Evolutionary conservation across 495 filamentous ascomycete genomes (phyloP), one percentile per base, ranked within the genome.

Genomic region (Entonaema liquescens): DNA sequence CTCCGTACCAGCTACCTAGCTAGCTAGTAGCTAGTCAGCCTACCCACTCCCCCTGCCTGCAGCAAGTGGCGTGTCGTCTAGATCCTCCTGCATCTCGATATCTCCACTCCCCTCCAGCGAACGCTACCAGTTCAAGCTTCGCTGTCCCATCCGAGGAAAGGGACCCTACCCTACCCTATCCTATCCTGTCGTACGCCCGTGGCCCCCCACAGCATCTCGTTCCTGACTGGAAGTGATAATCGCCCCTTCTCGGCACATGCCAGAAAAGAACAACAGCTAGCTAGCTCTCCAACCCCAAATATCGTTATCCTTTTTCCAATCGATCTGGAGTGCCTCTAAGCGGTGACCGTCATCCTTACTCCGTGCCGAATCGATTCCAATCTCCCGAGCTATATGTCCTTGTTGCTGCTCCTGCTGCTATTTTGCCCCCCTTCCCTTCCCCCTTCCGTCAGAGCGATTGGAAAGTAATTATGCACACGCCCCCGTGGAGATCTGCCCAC

Each of bases 51-150:
- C 53, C 60, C 68, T 55, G 50, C 47, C 55, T 62, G 57, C 65
- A 73, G 47, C 38, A 28, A 55, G 50, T 69, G 57, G 61, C 65
- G 36, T 58, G 62, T 73, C 44, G 67, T 57, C 63, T 29, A 65
- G 65, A 72, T 69, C 28, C 44, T 73, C 69, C 70, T 72, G 66
- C 69, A 42, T 75, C 62, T 60, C n/a, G 40, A 73, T 73, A 69
- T 59, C 50, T 7, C 36, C 62, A 72, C 70, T 60, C 69, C 69
- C 65, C 49, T 40, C 68, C 52, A 40, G 21, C 31, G 9, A n/a
- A n/a, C n/a, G 52, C 60, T 63, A 33, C 44, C 42, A 21, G 42
- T 21, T 47, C 2, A 57, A 68, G 35, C 58, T 44, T 58, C 17
- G 29, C 28, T 62, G 26, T 29, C 25, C 49, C 54, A 59, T 55